A percentile compares a stretch with the other conserved stretches of the same genome.
These are phyloP conservation scores for Sordariomycetes sp. DNA, from an alignment of 2,329 filamentous ascomycete genomes.

Conservation along the genomic window DNA sequence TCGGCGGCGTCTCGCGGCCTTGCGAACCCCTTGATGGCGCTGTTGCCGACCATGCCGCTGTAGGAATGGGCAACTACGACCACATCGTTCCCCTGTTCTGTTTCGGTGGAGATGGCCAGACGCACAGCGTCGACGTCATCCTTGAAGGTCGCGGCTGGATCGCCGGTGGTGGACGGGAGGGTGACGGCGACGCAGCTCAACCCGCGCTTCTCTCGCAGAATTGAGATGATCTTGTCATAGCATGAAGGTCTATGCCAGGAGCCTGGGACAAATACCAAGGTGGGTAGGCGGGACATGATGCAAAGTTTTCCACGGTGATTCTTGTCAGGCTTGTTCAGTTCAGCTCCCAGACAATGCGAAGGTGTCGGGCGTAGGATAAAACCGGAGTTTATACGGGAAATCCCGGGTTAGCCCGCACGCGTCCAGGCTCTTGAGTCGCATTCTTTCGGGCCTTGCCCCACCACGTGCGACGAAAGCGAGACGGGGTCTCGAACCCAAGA, in stretches of 20 bases:
- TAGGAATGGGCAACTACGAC: constrained; percentile 38
- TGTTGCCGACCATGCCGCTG: constrained; percentile 33
- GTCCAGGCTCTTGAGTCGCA: too few relatives aligned
- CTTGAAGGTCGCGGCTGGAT: constrained; percentile 24
- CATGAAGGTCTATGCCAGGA: constrained; percentile 31
- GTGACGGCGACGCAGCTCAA: constrained; percentile 22
- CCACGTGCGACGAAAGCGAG: too few relatives aligned
- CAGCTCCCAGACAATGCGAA: too few relatives aligned
- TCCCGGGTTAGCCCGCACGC: too few relatives aligned
- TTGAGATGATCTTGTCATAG: constrained; percentile 22
- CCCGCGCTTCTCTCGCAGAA: constrained; percentile 17
- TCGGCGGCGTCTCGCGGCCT: constrained; percentile 6
- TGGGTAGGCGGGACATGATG: constrained; percentile 8
- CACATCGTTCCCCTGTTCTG: constrained; percentile 25
- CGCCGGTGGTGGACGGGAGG: constrained; percentile 24
- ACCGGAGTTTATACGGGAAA: too few relatives aligned
- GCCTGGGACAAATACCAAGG: constrained; percentile 33
- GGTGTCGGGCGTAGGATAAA: too few relatives aligned
- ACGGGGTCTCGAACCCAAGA: too few relatives aligned
- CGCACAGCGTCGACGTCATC: constrained; percentile 29
- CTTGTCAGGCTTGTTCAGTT: too few relatives aligned
- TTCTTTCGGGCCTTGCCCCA: too few relatives aligned
- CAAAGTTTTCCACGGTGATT: too few relatives aligned
- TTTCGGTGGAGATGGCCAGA: constrained; percentile 23
- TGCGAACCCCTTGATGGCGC: constrained; percentile 31